phyloP scores from a whole-genome alignment of 257 asterid genomes.

The Apocynum venetum region DNA sequence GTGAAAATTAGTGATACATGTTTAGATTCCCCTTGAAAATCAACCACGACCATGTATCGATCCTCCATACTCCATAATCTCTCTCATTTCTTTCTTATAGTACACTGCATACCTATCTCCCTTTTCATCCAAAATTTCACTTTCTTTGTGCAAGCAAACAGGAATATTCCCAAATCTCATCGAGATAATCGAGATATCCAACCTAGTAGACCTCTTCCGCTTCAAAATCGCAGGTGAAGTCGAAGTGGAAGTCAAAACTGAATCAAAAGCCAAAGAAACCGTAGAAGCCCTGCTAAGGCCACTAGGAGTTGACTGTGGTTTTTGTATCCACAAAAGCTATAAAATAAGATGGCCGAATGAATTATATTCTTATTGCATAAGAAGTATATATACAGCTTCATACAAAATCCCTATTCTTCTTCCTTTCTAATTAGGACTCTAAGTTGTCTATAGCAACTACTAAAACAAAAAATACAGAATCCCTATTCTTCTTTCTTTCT shows the following conservation, averaged over 20 bases:
- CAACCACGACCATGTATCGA: conserved; percentile 58
- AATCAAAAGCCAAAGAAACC: conserved; percentile 26
- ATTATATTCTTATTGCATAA: too few relatives aligned
- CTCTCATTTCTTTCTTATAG: conserved; percentile 81
- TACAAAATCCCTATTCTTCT: too few relatives aligned
- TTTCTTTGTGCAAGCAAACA: conserved; percentile 19
- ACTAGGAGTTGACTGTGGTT: conserved; percentile 34
- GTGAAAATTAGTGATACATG: conserved; percentile 33
- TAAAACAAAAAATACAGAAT: too few relatives aligned
- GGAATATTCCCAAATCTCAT: conserved; percentile 22
- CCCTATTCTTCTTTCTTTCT: too few relatives aligned
- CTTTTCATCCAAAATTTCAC: conserved; percentile 51
- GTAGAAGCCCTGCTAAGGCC: conserved; percentile 43
- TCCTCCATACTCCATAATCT: conserved; percentile 55
- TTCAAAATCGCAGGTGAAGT: conserved; percentile 24
- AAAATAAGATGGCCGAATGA: too few relatives aligned
- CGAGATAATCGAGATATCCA: conserved; percentile 34
- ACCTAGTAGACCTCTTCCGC: conserved; percentile 38
- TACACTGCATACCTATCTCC: conserved; percentile 73
- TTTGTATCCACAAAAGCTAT: conserved; percentile 41
- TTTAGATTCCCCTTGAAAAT: conserved; percentile 48
- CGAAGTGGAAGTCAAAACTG: conserved; percentile 20
- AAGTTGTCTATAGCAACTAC: too few relatives aligned
- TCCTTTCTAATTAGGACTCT: too few relatives aligned
- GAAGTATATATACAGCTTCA: too few relatives aligned